Conservation (phyloP, 2,329 filamentous ascomycete genomes). For the Blumeriella jaapii region DNA sequence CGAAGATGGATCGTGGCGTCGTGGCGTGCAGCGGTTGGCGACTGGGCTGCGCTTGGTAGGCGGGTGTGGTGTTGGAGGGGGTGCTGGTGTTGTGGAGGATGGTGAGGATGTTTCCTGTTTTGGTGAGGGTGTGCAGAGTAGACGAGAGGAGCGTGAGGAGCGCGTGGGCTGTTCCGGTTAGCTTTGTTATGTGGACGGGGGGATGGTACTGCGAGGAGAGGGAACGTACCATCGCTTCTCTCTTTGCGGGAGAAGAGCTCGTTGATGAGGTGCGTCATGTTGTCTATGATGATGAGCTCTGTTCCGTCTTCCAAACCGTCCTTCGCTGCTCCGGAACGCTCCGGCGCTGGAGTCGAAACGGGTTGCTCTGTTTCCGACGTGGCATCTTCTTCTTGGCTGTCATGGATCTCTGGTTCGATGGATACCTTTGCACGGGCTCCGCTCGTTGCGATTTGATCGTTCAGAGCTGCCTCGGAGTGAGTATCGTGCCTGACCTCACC, state of each 20-base stretch:
- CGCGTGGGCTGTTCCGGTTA: constrained; percentile 32
- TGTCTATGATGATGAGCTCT: constrained; percentile 42
- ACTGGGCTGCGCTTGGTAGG: neutral
- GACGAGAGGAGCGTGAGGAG: constrained; percentile 37
- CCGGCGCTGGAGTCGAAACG: neutral
- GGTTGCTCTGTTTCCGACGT: neutral
- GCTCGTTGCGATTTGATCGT: neutral
- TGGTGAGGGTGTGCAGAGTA: constrained; percentile 36
- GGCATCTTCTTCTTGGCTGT: constrained; percentile 13
- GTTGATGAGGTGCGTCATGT: constrained; percentile 40
- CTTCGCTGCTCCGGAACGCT: neutral
- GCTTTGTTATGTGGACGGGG: neutral
- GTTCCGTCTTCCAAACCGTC: constrained; percentile 7
- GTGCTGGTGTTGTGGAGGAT: constrained; percentile 42
- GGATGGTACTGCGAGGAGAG: neutral
- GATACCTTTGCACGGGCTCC: neutral
- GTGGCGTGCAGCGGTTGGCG: neutral
- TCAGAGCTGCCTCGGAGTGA: neutral
- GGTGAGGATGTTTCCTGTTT: constrained; percentile 35
- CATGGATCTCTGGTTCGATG: constrained; percentile 8
- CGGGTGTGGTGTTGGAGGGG: constrained; percentile 32
- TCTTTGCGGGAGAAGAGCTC: constrained; percentile 38
- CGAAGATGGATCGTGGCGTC: constrained; percentile 13
- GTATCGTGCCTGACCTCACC: constrained; percentile 31
- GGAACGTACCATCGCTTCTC: constrained; percentile 27